Evolutionary conservation across 345 rosid genomes (phyloP), one percentile per base, ranked within the genome.

Genomic region (Sisymbrium altissimum): DNA sequence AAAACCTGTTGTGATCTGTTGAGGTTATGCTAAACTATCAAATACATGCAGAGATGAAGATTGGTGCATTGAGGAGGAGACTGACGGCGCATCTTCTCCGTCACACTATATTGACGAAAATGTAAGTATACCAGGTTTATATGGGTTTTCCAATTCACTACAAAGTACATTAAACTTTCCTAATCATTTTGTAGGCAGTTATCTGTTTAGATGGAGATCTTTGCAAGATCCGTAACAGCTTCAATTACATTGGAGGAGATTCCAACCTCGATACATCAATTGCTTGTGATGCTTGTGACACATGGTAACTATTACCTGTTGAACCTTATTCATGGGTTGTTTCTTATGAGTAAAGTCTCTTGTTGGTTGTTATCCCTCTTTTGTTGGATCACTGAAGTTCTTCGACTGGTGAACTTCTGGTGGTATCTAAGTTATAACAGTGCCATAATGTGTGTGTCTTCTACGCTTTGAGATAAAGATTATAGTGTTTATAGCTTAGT

Each of bases 201-300:
- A 75, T 83, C 82, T 95, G 99, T 88, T 88, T 95, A 87, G 98
- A 92, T 80, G 98, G 98, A 69, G 88, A 84, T 84, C 96, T 84
- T 62, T 95, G 98, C 87, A 92, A 84, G 84, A 82, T 95, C 68
- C 88, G 94, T 68, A 79, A 81, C 76, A 85, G 80, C 68, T 77
- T 86, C 18, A 59, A 70, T 44, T 68, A 46, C 73, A 60, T 85
- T 71, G 91, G 84, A 54, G 96, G 80, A 64, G 91, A 83, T 76
- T 82, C 89, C 23, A 73, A 63, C 84, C 86, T 88, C 15, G 98
- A 95, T 81, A 95, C 99, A 64, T 95, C 99, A 71, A 95, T 92
- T 83, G 99, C 99, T 56, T 95, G 99, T 62, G 99, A 95, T 83
- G 90, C 97, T 38, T 95, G 99, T 83, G 99, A 95, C 66, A 72